These are phyloP conservation scores for Alternaria sp. DNA, from an alignment of 2,329 filamentous ascomycete species.

Conservation along the genomic window DNA sequence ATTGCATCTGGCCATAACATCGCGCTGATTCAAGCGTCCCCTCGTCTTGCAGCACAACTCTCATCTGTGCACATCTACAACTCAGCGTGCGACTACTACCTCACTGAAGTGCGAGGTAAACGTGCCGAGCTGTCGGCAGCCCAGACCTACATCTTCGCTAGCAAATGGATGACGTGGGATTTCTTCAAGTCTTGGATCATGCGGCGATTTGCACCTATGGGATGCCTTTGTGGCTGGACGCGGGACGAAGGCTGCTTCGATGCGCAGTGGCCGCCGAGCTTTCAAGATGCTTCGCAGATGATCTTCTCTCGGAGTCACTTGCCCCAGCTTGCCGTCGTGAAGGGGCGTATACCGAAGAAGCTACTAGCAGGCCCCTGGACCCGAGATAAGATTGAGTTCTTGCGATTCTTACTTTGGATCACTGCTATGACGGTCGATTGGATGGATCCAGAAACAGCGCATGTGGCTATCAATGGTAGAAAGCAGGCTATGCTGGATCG, in stretches of 20 bases:
- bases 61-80: constrained; percentile 39
- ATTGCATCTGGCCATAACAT: constrained; percentile 56
- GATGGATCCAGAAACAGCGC: constrained; percentile 25
- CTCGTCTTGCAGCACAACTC: constrained; percentile 48
- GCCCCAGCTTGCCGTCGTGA: constrained; percentile 37
- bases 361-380: constrained; percentile 42
- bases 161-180: constrained; percentile 48
- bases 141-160: constrained; percentile 41
- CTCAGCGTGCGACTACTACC: constrained; percentile 35
- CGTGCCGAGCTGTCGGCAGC: constrained; percentile 27
- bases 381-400: constrained; percentile 39
- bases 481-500: constrained; percentile 37
- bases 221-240: constrained; percentile 39
- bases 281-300: constrained; percentile 41
- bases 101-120: constrained; percentile 23
- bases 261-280: constrained; percentile 44
- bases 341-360: constrained; percentile 43
- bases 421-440: constrained; percentile 47
- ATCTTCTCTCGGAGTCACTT: constrained; percentile 42
- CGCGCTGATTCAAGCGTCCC: constrained; percentile 53
- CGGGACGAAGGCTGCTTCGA: constrained; percentile 38
- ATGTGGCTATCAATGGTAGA: constrained; percentile 28
- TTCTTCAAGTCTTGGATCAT: constrained; percentile 40
- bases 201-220: constrained; percentile 28
- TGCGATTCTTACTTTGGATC: constrained; percentile 44